A percentile compares a stretch with the other conserved stretches of the same genome.
Conservation (phyloP, 805 yeast genomes). For the Ogataea pilisensis region DNA sequence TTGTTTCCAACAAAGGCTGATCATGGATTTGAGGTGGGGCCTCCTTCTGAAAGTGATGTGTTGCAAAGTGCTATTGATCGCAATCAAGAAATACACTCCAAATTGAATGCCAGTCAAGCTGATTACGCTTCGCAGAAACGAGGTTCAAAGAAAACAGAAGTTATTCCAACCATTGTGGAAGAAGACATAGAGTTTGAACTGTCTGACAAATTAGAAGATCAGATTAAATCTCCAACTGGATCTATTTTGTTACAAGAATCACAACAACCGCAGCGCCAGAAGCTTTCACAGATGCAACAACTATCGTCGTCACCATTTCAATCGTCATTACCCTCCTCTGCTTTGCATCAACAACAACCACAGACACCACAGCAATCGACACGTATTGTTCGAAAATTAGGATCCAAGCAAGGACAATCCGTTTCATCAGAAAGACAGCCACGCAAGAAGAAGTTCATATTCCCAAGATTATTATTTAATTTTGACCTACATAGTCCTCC, state of each 20-base stretch:
- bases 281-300: background rate
- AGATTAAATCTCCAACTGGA: conserved; percentile 32
- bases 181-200: conserved; percentile 34
- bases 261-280: conserved; percentile 1
- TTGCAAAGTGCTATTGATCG: too few species aligned
- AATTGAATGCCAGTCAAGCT: too few species aligned
- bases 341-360: too few species aligned
- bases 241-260: conserved; percentile 5
- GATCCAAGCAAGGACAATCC: background rate
- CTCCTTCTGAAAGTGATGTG: background rate
- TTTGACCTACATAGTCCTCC: conserved; percentile 32
- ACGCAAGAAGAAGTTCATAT: conserved; percentile 27
- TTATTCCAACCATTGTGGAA: conserved; percentile 29
- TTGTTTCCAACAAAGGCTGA: background rate
- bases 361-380: background rate
- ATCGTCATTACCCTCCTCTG: too few species aligned
- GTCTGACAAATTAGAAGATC: conserved; percentile 28
- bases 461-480: conserved; percentile 32
- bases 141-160: conserved; percentile 1
- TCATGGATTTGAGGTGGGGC: too few species aligned
- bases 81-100: too few species aligned
- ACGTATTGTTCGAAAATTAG: background rate
- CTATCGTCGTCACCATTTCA: background rate
- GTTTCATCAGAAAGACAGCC: background rate
- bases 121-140: too few species aligned